phyloP scores from a whole-genome alignment of 345 rosid species.

The Syzygium oleosum region DNA sequence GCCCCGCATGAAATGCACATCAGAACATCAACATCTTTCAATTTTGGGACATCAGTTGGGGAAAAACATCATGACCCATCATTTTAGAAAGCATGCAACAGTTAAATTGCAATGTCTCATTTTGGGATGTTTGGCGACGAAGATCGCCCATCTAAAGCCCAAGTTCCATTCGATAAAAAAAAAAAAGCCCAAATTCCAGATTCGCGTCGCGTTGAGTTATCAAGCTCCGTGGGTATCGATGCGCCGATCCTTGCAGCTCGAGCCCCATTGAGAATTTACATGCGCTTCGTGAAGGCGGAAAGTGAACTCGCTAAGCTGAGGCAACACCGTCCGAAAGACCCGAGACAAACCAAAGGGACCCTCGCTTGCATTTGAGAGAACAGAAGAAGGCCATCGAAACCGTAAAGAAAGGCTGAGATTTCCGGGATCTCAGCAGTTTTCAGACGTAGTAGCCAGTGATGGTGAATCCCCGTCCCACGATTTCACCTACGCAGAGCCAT shows the following conservation, averaged over 20 bases:
- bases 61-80: no score
- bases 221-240: no score
- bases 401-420: background rate
- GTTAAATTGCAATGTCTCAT: background rate
- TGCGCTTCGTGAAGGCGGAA: background rate
- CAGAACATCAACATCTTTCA: no score
- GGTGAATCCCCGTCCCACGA: slow-evolving; percentile 66
- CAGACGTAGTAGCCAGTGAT: slow-evolving; percentile 58
- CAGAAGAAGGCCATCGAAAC: no score
- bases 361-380: background rate
- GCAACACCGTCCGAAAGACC: background rate
- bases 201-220: no score
- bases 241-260: no score
- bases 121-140: background rate
- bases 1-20: background rate
- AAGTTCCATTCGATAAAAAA: no score
- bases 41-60: no score
- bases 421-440: background rate
- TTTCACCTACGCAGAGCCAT: slow-evolving; percentile 71
- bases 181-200: no score
- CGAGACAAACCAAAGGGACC: background rate
- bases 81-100: no score
- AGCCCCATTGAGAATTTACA: background rate
- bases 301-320: background rate
- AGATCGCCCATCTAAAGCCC: background rate